Conservation (phyloP, 2,329 filamentous ascomycete species). For the Arthrobotrys pseudoclavata region DNA sequence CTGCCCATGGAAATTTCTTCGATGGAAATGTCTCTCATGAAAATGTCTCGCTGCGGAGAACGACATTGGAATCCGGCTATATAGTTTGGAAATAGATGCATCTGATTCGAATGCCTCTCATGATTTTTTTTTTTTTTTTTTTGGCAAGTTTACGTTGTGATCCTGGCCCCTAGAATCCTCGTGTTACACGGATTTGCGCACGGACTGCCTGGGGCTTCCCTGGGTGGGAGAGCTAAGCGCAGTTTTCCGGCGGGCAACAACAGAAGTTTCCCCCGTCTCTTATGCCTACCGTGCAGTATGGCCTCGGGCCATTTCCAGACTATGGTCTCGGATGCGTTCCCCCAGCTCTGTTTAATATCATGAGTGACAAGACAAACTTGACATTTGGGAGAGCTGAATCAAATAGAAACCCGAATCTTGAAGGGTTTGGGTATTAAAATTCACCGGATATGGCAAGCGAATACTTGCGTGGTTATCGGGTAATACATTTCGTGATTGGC, state of each 20-base stretch:
- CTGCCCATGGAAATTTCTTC: not conserved
- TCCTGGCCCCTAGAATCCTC: not conserved
- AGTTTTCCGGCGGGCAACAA: constrained; percentile 25
- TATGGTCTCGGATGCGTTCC: not conserved
- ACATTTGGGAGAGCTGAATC: not conserved
- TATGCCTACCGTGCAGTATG: constrained; percentile 7
- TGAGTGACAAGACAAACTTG: not conserved
- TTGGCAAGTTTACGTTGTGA: not conserved
- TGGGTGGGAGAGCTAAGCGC: constrained; percentile 5
- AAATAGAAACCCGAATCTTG: not conserved
- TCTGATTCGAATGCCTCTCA: not conserved
- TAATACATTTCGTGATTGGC: constrained; percentile 46
- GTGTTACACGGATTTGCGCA: constrained; percentile 22
- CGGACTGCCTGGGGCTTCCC: constrained; percentile 1
- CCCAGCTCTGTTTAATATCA: not conserved
- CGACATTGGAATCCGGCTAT: not conserved
- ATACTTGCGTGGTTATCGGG: constrained; percentile 34
- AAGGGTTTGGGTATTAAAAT: constrained; percentile 21
- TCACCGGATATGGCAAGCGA: constrained; percentile 57
- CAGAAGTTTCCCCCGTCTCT: constrained; percentile 7
- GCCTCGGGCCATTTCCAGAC: not conserved
- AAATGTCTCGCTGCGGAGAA: not conserved
- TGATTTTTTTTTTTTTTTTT: not conserved
- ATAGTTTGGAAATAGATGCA: not conserved
- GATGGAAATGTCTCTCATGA: not conserved